A percentile compares a stretch with the other conserved stretches of the same genome.
These are phyloP conservation scores for Cystobasidium sp. DNA, from an alignment of 1,284 basidiomycete genomes.

Conservation along the genomic window DNA sequence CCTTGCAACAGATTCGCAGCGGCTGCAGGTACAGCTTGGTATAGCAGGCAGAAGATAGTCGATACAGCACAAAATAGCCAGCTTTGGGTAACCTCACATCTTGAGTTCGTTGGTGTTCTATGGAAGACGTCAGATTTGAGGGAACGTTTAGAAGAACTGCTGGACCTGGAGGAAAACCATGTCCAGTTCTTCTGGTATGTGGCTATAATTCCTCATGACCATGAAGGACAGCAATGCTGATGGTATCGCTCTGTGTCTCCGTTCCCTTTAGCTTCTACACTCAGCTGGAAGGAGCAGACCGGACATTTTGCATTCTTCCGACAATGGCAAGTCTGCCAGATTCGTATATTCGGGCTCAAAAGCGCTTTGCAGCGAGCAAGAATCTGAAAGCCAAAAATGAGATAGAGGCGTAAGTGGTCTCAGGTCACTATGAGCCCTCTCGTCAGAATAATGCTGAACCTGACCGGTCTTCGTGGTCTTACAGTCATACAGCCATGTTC, in stretches of 20 bases:
- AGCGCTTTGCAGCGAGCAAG: constrained; percentile 36
- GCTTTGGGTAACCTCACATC: constrained; percentile 78
- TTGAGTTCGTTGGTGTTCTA: constrained; percentile 84
- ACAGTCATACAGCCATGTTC: constrained; percentile 42
- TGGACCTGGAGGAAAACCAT: constrained; percentile 65
- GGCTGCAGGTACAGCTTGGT: constrained; percentile 44
- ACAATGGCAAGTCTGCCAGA: constrained; percentile 62
- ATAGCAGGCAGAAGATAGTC: constrained; percentile 37
- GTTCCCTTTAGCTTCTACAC: constrained; percentile 70
- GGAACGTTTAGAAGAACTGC: constrained; percentile 67
- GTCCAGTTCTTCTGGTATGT: constrained; percentile 57
- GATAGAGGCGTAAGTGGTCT: constrained; percentile 65
- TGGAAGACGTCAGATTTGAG: constrained; percentile 77
- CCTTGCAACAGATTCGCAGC: constrained; percentile 24
- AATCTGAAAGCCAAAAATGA: constrained; percentile 77
- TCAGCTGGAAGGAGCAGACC: constrained; percentile 63
- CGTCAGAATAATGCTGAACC: not conserved
- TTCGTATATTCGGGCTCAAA: constrained; percentile 62
- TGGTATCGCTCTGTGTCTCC: not conserved
- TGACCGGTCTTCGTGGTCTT: not conserved
- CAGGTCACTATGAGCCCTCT: not conserved
- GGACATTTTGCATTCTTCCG: constrained; percentile 79
- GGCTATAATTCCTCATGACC: constrained; percentile 17
- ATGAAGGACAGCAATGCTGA: constrained; percentile 10
- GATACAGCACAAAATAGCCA: constrained; percentile 36